Percentiles rank a stretch among this genome's conserved stretches.
Evolutionary conservation across 768 basidiomycete species (phyloP).

Genomic region (Pulveroboletus frians): DNA sequence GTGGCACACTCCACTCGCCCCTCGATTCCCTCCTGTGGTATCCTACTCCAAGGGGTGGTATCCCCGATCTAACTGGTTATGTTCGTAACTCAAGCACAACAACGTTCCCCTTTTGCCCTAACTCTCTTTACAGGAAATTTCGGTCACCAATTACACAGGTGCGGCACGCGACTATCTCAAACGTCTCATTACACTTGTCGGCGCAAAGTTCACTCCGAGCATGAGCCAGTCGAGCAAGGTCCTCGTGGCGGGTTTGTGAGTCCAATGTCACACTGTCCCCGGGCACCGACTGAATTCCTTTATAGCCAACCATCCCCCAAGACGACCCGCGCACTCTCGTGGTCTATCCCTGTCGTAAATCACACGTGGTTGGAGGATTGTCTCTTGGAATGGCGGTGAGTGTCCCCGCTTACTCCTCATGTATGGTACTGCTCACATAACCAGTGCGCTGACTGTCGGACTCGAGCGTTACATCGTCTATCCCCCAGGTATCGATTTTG

Average conservation of each 20-base stretch:
- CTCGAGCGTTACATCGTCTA: constrained; percentile 66
- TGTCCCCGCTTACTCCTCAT: not conserved
- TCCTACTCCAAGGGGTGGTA: constrained; percentile 60
- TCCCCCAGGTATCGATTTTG: constrained; percentile 64
- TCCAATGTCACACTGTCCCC: constrained; percentile 4
- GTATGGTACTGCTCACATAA: not conserved
- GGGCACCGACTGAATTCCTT: not conserved
- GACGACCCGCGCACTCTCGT: constrained; percentile 64
- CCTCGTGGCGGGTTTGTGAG: constrained; percentile 81
- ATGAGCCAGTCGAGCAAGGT: constrained; percentile 76
- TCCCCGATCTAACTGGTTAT: constrained; percentile 41
- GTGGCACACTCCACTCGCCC: constrained; percentile 55
- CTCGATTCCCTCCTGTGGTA: constrained; percentile 80
- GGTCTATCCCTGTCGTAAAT: constrained; percentile 85
- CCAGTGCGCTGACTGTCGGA: constrained; percentile 50
- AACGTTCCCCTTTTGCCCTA: not conserved
- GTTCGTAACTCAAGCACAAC: constrained; percentile 38
- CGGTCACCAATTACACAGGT: constrained; percentile 87
- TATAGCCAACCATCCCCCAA: constrained; percentile 46
- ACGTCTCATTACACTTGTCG: constrained; percentile 70
- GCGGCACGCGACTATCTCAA: constrained; percentile 84
- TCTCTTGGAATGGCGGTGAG: constrained; percentile 65
- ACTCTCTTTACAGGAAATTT: constrained; percentile 51
- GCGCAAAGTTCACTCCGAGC: constrained; percentile 75
- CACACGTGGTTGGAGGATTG: constrained; percentile 92